Conservation (phyloP, 2,329 filamentous ascomycete genomes). For the Thermothelomyces thermophilus region DNA sequence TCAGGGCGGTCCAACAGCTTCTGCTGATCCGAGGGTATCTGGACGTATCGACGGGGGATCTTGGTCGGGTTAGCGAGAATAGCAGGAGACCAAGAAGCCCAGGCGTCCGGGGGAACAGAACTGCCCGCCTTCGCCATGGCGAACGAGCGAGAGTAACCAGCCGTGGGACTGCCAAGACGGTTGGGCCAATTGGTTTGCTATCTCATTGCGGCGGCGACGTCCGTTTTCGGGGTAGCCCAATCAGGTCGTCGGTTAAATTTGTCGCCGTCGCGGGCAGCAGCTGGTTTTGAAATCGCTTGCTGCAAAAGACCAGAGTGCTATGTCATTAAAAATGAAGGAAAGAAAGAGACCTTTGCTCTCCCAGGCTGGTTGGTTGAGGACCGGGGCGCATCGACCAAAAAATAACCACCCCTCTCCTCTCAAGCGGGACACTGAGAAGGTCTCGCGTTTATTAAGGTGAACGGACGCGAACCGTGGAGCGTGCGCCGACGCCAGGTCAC, state of each 20-base stretch:
- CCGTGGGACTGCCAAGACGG: background rate
- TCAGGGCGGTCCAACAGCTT: conserved; percentile 30
- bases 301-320: too few relatives aligned
- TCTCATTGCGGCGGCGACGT: too few relatives aligned
- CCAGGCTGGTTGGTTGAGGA: too few relatives aligned
- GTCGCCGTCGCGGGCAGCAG: too few relatives aligned
- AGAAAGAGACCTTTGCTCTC: too few relatives aligned
- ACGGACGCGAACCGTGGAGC: background rate
- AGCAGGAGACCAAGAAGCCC: conserved; percentile 12
- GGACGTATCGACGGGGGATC: conserved; percentile 27
- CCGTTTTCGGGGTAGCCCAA: too few relatives aligned
- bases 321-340: too few relatives aligned
- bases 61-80: background rate
- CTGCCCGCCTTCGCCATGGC: conserved; percentile 1
- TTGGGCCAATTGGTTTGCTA: background rate
- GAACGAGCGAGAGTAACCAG: background rate
- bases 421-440: background rate
- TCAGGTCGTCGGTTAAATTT: too few relatives aligned
- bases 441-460: background rate
- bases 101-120: background rate
- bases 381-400: too few relatives aligned
- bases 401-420: too few relatives aligned
- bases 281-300: too few relatives aligned
- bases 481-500: conserved; percentile 5
- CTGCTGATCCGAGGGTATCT: conserved; percentile 36